Conservation (phyloP, 768 basidiomycete genomes). For the Clathrus columnatus region DNA sequence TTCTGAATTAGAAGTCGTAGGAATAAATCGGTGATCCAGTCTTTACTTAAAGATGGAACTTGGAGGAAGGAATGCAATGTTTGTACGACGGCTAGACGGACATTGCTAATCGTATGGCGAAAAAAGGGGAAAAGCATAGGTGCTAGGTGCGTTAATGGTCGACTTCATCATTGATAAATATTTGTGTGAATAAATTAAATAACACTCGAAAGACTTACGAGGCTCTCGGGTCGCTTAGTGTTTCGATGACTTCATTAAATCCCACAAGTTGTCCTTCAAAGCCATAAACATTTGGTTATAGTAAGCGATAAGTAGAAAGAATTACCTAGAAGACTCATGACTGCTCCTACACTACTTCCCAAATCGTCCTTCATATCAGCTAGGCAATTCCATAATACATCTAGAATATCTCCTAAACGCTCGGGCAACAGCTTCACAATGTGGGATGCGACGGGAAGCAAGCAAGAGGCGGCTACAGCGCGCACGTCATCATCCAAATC, state of each 20-base stretch:
- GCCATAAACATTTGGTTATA: background rate
- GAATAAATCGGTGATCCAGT: conserved; percentile 75
- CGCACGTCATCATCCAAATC: conserved; percentile 96
- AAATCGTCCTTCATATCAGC: conserved; percentile 93
- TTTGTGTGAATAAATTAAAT: background rate
- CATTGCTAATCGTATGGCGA: conserved; percentile 90
- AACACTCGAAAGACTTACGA: conserved; percentile 46
- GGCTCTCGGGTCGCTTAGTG: conserved; percentile 57
- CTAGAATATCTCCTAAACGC: conserved; percentile 62
- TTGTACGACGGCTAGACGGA: conserved; percentile 86
- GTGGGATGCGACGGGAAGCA: conserved; percentile 77
- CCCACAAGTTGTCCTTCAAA: conserved; percentile 69
- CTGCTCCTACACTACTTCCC: conserved; percentile 90
- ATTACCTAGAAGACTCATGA: conserved; percentile 94
- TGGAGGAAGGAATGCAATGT: conserved; percentile 82
- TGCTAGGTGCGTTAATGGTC: conserved; percentile 73
- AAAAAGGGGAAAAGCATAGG: conserved; percentile 92
- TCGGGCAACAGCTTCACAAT: conserved; percentile 70
- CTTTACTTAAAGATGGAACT: conserved; percentile 59
- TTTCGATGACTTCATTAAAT: conserved; percentile 66
- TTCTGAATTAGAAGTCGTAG: conserved; percentile 89
- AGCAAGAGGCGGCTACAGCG: conserved; percentile 85
- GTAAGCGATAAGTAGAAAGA: conserved; percentile 4
- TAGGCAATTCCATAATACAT: conserved; percentile 86
- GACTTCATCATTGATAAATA: conserved; percentile 32